Evolutionary conservation across 352 stramenopile species (phyloP).

Genomic region (Phytophthora capsici): DNA sequence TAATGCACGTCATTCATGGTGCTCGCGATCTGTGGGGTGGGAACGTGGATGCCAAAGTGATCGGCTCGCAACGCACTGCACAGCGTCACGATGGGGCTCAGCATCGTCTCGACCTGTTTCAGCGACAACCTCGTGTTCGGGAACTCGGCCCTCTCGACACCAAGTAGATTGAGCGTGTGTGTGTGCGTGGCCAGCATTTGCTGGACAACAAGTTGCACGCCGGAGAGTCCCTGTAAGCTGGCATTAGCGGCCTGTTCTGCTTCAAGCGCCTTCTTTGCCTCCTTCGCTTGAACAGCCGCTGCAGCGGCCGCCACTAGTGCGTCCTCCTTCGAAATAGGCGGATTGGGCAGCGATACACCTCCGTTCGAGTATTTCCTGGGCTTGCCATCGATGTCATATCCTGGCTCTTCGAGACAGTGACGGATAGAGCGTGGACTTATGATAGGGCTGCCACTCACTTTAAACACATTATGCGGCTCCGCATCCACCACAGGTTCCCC

Average conservation of each 20-base stretch:
- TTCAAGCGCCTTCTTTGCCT: conserved; percentile 44
- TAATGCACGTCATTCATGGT: conserved; percentile 87
- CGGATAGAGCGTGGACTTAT: conserved; percentile 76
- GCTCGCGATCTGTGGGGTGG: conserved; percentile 62
- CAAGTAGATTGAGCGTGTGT: conserved; percentile 58
- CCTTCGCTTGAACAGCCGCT: conserved; percentile 43
- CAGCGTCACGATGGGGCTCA: conserved; percentile 64
- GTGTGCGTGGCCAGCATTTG: conserved; percentile 72
- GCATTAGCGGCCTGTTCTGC: conserved; percentile 48
- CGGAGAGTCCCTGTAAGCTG: conserved; percentile 56
- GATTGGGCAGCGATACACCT: conserved; percentile 24
- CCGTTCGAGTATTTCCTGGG: conserved; percentile 37
- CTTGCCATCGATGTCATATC: conserved; percentile 57
- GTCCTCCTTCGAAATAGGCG: conserved; percentile 26
- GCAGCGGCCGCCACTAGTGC: conserved; percentile 30
- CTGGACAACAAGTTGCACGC: conserved; percentile 75
- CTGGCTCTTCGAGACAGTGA: conserved; percentile 64
- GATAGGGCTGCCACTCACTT: conserved; percentile 62
- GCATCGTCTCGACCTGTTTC: conserved; percentile 73
- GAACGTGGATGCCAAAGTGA: conserved; percentile 79
- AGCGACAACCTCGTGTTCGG: conserved; percentile 76
- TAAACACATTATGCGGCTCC: conserved; percentile 63
- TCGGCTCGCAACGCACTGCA: conserved; percentile 60
- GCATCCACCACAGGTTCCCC: conserved; percentile 28
- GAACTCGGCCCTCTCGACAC: conserved; percentile 57